Evolutionary conservation across 257 asterid species (phyloP), one percentile per base, ranked within the genome.

Genomic region (Knoxia roxburghii): DNA sequence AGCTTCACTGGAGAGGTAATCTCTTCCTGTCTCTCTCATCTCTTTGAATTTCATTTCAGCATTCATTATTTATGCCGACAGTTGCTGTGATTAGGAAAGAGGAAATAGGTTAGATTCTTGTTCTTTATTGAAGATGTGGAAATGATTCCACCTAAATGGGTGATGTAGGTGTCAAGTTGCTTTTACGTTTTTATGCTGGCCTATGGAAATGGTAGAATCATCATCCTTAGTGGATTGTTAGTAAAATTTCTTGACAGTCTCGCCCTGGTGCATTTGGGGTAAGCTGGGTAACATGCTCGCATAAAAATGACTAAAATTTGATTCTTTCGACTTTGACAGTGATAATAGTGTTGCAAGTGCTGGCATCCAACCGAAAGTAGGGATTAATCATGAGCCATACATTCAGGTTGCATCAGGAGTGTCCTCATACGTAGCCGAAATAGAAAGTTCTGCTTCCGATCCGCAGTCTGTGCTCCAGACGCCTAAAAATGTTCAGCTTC

Each of bases 1-100:
- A 17, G 81, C 91, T 59, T 89, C 95, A 18, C 3, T 89, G 53
- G 95, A 87, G 5, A 92, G 96, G 98, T 92, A 75, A 18, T 17
- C 21, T 71, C 20, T 59, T n/a, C 9, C 17, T 17, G 4, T 15
- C 17, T 58, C 15, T 29, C 2, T 14, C 17, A n/a, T 56, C 10
- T 37, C 52, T 24, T 35, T 68, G 32, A 5, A 13, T 18, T 49
- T 6, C 39, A 45, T 18, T 64, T 33, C n/a, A 21, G 67, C 68
- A 23, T 53, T 45, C 26, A 26, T 58, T 72, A 57, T 51, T 50
- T 69, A 51, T 39, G 18, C 24, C 40, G 21, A 10, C 3, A 53
- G 43, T 37, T 55, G 5, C 53, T 26, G 61, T 32, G 2, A 13
- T 35, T 66, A 33, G 20, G 18, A 23, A 1, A 3, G 35, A 7